Evolutionary conservation across 2,329 filamentous ascomycete genomes (phyloP), one percentile per base, ranked within the genome.

Genomic region (Aspergillus viridinutans): DNA sequence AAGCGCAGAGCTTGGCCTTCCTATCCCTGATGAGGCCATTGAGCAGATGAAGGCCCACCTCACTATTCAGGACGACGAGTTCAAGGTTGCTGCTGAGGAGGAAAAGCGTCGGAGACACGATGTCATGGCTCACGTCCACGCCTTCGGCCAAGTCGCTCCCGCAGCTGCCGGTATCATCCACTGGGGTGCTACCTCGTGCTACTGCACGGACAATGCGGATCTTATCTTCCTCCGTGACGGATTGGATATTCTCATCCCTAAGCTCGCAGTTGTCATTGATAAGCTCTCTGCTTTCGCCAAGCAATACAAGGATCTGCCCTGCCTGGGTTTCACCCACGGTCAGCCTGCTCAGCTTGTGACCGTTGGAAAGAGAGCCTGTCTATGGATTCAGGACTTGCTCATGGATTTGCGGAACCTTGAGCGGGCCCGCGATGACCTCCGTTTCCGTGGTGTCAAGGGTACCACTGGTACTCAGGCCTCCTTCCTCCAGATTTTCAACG

Each of bases 91-190:
- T 21, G 80, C 85, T 2, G 84, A 87, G 53, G 91, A 96, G 78
- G 91, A 95, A 76, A 91, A 86, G 78, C 78, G 76, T 28, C 78
- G 88, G 47, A 78, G 88, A 52, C 87, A 91, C 72, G 84, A 86
- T 78, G 81, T 83, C 52, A 82, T 83, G 79, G 78, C 81, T 58
- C 86, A 89, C 68, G 88, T 93, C 50, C 85, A 91, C 57, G 86
- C 89, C 14, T 93, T 88, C 72, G 90, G 89, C 3, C 75, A 82
- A 63, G 85, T 82, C 58, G 89, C 89, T 3, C 90, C 90, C 1
- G 87, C 84, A 35, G 90, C 90, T 9, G 90, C 89, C 14, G 90
- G 90, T 35, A 89, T 94, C 65, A 93, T 96, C 58, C 92, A 96
- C 72, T 85, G 83, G 72, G 88, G 87, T 63, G 85, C 85, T 54